These are phyloP conservation scores for Diaporthe vaccinii DNA, from an alignment of 2,329 filamentous ascomycete genomes.

Conservation along the genomic window DNA sequence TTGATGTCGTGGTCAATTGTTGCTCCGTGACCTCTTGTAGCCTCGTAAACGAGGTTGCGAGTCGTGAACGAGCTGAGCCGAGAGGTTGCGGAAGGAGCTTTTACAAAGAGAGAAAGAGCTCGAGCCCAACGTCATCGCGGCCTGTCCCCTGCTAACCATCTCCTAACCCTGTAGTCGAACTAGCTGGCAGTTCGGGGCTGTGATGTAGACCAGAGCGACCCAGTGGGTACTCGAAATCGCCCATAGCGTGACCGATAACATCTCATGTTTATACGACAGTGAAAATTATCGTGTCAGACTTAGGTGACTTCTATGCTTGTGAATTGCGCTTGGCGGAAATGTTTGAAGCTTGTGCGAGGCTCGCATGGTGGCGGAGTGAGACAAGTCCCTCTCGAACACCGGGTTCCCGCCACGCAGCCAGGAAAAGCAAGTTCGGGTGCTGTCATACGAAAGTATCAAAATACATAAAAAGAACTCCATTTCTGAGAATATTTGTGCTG, in stretches of 20 bases:
- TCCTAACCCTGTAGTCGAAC: constrained; percentile 11
- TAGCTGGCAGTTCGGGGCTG: neutral
- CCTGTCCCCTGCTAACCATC: no score
- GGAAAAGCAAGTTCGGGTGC: neutral
- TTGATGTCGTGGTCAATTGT: neutral
- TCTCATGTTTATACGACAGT: neutral
- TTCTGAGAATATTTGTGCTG: neutral
- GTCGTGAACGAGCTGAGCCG: neutral
- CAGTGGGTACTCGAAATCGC: neutral
- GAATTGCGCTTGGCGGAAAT: neutral
- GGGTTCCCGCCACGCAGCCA: neutral
- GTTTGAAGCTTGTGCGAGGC: constrained; percentile 3
- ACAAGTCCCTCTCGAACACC: neutral
- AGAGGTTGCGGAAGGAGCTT: constrained; percentile 15
- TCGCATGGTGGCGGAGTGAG: constrained; percentile 25
- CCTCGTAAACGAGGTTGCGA: constrained; percentile 15
- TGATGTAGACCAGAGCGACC: neutral
- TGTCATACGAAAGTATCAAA: neutral
- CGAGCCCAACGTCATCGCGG: neutral
- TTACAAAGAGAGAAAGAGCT: neutral
- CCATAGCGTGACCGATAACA: neutral
- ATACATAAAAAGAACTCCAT: neutral
- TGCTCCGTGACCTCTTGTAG: neutral
- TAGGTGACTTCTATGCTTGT: neutral
- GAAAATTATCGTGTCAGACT: neutral